Base-by-base conservation (phyloP, 2,329 filamentous ascomycete genomes). In the Colletotrichum godetiae region DNA sequence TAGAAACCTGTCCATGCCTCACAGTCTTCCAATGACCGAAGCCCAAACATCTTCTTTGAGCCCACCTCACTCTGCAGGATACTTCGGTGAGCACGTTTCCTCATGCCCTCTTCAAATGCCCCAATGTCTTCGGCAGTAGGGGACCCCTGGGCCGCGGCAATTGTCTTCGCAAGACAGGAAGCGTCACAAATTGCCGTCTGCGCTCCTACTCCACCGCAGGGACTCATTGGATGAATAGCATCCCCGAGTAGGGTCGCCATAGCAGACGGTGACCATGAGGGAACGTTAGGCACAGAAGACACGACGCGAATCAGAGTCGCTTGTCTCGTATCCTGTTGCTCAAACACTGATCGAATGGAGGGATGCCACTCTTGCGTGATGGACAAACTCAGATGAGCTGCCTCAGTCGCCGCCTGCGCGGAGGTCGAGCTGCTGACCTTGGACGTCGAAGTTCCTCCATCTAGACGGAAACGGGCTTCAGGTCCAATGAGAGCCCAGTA, bases 291-390 rank as follows among this genome's bases (percentile, higher is more conserved):
- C 0, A 85, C 87, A 0, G 89, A 91, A 75, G 89, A 92, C 2
- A 90, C 92, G 60, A 92, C 92, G 76, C 91, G 92, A 89, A 90
- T 92, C 75, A 92, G 92, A 0, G 91, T 90, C 0, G 90, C 88
- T 75, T 92, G 88, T 0, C 80, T 75, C 68, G 86, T 87, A 5
- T 82, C 78, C 88, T 92, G 91, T 46, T 90, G 76, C 6, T 91
- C 88, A 72, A 92, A 88, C 0, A 92, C 79, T 1, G 89, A 85
- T 78, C 84, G 86, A 58, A 92, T 80, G 3, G 86, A 84, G 13
- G 87, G 83, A 77, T 91, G 84, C 66, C 66, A 68, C 49, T 68
- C 66, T 19, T 81, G 78, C 0, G 88, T 87, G 0, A 92, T 56
- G 33, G 59, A 19, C 33, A 68, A 12, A 15, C 59, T 68, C 0